Evolutionary conservation across 805 yeast genomes (phyloP).

Genomic region (Kodamaea hsintzibuensis): DNA sequence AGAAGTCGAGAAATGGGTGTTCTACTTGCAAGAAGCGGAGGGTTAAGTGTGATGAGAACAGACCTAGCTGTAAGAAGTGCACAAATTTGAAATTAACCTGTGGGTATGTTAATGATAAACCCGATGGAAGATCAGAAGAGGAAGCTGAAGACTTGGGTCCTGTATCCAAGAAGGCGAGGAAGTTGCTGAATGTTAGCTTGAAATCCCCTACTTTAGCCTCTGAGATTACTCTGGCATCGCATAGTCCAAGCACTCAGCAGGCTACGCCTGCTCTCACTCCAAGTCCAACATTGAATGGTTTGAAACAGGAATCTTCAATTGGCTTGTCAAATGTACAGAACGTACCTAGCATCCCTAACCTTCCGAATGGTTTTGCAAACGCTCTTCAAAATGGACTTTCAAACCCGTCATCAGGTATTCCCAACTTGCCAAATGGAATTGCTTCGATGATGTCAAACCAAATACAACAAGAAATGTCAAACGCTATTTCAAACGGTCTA

Average conservation of each 20-base stretch:
- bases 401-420: not conserved
- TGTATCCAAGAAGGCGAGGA: slow-evolving; percentile 4
- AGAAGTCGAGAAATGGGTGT: slow-evolving; percentile 87
- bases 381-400: not conserved
- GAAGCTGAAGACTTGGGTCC: slow-evolving; percentile 3
- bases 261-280: slow-evolving; percentile 28
- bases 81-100: slow-evolving; percentile 76
- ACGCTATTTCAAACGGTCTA: not conserved
- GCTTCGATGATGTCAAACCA: not conserved
- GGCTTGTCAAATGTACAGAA: not conserved
- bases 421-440: not conserved
- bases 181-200: slow-evolving; percentile 2
- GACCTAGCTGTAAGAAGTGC: slow-evolving; percentile 81
- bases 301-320: not conserved
- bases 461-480: not conserved
- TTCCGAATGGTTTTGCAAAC: not conserved
- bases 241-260: slow-evolving; percentile 20
- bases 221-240: not conserved
- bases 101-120: slow-evolving; percentile 45
- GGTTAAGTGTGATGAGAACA: slow-evolving; percentile 89
- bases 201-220: slow-evolving; percentile 6
- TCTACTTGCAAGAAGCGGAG: slow-evolving; percentile 84
- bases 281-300: slow-evolving; percentile 5
- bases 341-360: not conserved
- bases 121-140: slow-evolving; percentile 5